Evolutionary conservation across 768 basidiomycete species (phyloP).

Genomic region (Asterophora lycoperdoides): DNA sequence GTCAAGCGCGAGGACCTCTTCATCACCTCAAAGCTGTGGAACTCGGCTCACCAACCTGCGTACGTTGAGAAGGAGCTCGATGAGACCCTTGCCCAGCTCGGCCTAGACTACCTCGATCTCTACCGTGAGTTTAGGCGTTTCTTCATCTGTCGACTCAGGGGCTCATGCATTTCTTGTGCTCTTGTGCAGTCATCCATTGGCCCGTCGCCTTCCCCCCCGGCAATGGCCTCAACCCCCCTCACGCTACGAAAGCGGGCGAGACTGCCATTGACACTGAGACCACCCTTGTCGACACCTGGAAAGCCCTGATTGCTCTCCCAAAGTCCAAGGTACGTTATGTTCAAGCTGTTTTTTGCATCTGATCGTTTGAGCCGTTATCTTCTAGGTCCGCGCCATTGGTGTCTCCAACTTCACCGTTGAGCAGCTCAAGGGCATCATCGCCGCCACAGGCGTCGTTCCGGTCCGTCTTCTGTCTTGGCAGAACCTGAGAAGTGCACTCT

Average conservation of each 20-base stretch:
- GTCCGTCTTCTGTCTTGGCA: constrained; percentile 30
- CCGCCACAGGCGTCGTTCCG: constrained; percentile 70
- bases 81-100: constrained; percentile 69
- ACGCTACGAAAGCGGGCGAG: constrained; percentile 41
- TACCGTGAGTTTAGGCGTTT: constrained; percentile 48
- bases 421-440: constrained; percentile 61
- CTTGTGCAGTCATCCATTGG: constrained; percentile 69
- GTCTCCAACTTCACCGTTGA: constrained; percentile 78
- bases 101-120: constrained; percentile 73
- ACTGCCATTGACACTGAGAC: constrained; percentile 53
- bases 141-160: not conserved
- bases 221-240: constrained; percentile 49
- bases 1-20: constrained; percentile 79
- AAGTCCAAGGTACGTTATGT: constrained; percentile 57
- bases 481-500: not conserved
- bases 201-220: constrained; percentile 65
- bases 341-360: not conserved
- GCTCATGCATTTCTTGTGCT: not conserved
- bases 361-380: constrained; percentile 1
- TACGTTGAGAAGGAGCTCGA: constrained; percentile 72
- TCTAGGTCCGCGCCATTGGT: constrained; percentile 63
- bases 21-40: constrained; percentile 84
- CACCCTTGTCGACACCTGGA: constrained; percentile 78
- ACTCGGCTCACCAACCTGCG: constrained; percentile 61
- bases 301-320: constrained; percentile 67